Conservation (phyloP, 2,329 filamentous ascomycete species). For the Pseudopyricularia javanii region DNA sequence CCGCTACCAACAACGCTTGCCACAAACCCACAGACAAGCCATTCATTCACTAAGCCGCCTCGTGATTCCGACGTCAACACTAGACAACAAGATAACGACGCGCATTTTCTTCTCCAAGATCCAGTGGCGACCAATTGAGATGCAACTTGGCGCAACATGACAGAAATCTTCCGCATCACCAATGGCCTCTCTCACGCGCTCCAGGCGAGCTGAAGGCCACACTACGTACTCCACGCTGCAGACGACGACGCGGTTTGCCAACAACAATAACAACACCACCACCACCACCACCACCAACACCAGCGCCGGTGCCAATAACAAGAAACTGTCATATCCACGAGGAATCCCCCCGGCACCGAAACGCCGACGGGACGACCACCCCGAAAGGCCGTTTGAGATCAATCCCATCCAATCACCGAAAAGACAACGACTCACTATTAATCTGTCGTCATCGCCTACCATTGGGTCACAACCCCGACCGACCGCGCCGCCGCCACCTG, state of each 20-base stretch:
- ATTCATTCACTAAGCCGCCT: too few species aligned
- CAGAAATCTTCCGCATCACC: conserved; percentile 7
- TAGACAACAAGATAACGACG: not conserved
- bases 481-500: not conserved
- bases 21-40: too few species aligned
- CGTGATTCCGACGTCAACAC: too few species aligned
- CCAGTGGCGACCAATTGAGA: not conserved
- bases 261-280: not conserved
- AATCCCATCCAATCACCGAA: not conserved
- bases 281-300: not conserved
- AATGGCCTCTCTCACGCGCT: conserved; percentile 11
- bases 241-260: not conserved
- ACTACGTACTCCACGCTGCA: not conserved
- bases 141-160: not conserved
- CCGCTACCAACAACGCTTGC: too few species aligned
- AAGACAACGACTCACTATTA: conserved; percentile 1
- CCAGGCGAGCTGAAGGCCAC: conserved; percentile 8
- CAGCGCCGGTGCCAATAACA: not conserved
- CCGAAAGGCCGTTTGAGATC: not conserved
- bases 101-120: not conserved
- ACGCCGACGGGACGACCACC: not conserved
- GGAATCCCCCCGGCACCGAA: not conserved
- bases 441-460: conserved; percentile 1
- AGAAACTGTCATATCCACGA: conserved; percentile 4
- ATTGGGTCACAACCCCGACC: not conserved